Base-by-base conservation (phyloP, 2,329 filamentous ascomycete genomes). In the Furcasterigmium sp. region DNA sequence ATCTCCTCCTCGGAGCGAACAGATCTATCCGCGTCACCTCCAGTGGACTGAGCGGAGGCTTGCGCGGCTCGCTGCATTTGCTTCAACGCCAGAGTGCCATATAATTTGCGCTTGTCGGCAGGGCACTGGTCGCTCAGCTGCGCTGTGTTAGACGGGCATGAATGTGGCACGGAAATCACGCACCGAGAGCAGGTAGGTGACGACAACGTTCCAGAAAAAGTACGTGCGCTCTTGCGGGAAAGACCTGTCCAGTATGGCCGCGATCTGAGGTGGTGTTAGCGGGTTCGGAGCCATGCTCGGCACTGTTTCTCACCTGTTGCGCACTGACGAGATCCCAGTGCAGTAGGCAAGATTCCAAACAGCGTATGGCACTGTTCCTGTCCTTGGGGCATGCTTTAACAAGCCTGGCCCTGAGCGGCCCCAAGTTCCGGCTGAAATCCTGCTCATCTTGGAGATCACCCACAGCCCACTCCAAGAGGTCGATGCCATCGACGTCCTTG, bases 291-390 rank as follows among this genome's bases (percentile, higher is more conserved):
- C n/a, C n/a, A 18, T 35, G 5, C 32, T 35, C 9, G 32, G 11
- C n/a, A 9, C 18, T 17, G 23, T 26, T 3, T 23, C 57, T 46
- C 58, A 78, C 75, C 63, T 78, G 73, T 55, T 81, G 77, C 3
- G 76, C 75, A 52, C 74, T 76, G 44, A 67, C 62, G 43, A 80
- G 64, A 50, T 82, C 78, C 66, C 73, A 77, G 41, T 75, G 65
- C 47, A 72, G 59, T 42, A 80, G 52, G 49, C 77, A 81, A 8
- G 71, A 68, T 50, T 75, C 68, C 36, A 80, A 60, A 45, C 72
- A 78, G 35, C 62, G 63, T 8, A 65, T 60, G 5, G 60, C 68
- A 15, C 56, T 54, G 23, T 53, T 56, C 47, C 64, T 70, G 45
- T 72, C 67, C 51, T 69, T 72, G 10, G 75, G 69, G n/a, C 67